phyloP scores from a whole-genome alignment of 2,329 filamentous ascomycete genomes.

The Paramyrothecium sp. region DNA sequence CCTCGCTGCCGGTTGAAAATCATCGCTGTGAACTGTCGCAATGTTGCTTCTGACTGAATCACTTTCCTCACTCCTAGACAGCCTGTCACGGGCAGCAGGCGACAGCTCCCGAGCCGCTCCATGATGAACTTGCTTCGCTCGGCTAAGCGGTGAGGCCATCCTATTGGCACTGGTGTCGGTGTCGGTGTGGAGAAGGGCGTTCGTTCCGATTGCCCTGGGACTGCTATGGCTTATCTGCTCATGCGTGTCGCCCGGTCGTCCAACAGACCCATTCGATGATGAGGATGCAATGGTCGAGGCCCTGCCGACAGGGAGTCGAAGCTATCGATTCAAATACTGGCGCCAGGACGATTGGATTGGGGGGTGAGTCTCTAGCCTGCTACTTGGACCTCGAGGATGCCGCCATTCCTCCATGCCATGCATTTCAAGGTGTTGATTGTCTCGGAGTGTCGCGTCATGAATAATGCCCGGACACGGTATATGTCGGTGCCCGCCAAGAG shows the following conservation, averaged over 20 bases:
- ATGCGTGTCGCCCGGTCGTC: no score
- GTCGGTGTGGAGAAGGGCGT: no score
- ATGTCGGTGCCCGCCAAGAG: no score
- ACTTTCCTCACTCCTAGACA: background rate
- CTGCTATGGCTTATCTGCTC: no score
- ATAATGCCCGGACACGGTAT: no score
- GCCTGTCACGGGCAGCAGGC: background rate
- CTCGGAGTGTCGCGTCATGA: no score
- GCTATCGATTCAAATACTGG: constrained; percentile 20
- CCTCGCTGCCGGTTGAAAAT: constrained; percentile 20
- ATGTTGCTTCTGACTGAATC: constrained; percentile 15
- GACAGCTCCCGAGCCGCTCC: background rate
- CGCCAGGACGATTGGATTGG: constrained; percentile 20
- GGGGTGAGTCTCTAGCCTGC: background rate
- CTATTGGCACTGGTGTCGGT: no score
- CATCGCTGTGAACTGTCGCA: constrained; percentile 36
- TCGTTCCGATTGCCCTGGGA: no score
- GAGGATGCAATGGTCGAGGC: constrained; percentile 32
- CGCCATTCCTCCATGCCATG: no score
- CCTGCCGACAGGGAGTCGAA: constrained; percentile 28
- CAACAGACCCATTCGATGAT: constrained; percentile 8
- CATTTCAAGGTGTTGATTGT: no score
- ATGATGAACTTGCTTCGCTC: no score
- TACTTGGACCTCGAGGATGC: constrained; percentile 1
- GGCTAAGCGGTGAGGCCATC: no score